Base-by-base conservation (phyloP, 805 yeast genomes). In the Saturnispora ahearnii region DNA sequence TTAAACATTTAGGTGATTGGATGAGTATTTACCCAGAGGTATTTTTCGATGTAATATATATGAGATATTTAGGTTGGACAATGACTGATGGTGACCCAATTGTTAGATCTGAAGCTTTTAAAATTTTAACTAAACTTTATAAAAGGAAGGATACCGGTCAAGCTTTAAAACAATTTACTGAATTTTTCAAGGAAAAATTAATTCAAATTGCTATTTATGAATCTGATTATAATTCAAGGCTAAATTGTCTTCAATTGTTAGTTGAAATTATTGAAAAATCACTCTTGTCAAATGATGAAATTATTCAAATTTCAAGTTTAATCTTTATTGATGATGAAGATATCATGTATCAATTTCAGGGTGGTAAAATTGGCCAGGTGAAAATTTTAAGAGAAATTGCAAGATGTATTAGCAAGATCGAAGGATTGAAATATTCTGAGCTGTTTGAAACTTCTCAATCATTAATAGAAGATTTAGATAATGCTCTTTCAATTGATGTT, bases 1-100 rank as follows among this genome's bases (percentile, higher is more conserved):
- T 87, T 57, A 57, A 63, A 8, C 72, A 74, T 33, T 68, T 89
- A 46, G 80, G 87, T n/a, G 69, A 65, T 15, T 85, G 95, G 87
- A 84, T 87, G 67, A 72, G 74, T n/a, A 60, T 67, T 6, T 76
- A 76, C 53, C 95, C 96, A 0, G 89, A 84, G 51, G 67, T 72
- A 48, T 88, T 85, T 58, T 75, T 84, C 55, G 84, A 79, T 53
- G 81, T 83, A 11, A 70, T 81, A 1, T 87, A 81, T 59, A 71
- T 88, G 54, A 76, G 89, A 54, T 87, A 85, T 63, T 74, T 85
- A 59, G 96, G 96, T 4, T 85, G 95, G 95, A 70, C 87, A 32
- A 67, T 90, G 40, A 81, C 90, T n/a, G 96, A 89, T 60, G 70
- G 78, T 2, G 73, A 77, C 13, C 64, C 75, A 10, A 54, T 61